These are phyloP conservation scores for Lomentospora prolificans DNA, from an alignment of 2,329 filamentous ascomycete species.

Conservation along the genomic window DNA sequence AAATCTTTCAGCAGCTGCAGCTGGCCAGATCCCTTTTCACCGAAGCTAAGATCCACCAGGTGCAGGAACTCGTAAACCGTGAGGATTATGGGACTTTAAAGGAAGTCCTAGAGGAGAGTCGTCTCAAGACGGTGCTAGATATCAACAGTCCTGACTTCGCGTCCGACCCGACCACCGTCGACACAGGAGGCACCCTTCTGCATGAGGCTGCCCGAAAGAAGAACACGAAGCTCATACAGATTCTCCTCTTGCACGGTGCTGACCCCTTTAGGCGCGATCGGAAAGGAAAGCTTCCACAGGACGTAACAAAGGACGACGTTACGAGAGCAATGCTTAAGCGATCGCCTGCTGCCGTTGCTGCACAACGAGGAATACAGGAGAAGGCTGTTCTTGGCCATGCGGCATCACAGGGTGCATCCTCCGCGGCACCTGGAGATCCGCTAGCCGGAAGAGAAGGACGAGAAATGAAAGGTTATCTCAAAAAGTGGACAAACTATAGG, in stretches of 20 bases:
- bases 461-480: constrained; percentile 97
- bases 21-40: constrained; percentile 82
- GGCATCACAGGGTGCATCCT: constrained; percentile 43
- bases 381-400: constrained; percentile 83
- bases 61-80: constrained; percentile 66
- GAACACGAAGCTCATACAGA: constrained; percentile 79
- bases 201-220: constrained; percentile 87
- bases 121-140: constrained; percentile 78
- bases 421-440: constrained; percentile 46
- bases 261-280: constrained; percentile 93
- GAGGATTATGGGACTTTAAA: constrained; percentile 72
- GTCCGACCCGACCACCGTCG: constrained; percentile 65
- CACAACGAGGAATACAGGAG: constrained; percentile 92
- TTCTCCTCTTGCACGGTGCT: constrained; percentile 84
- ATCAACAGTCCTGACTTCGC: constrained; percentile 87
- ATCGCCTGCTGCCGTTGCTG: constrained; percentile 87
- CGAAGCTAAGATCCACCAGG: constrained; percentile 72
- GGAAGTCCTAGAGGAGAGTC: constrained; percentile 70
- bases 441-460: constrained; percentile 74
- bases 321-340: constrained; percentile 84
- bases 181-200: constrained; percentile 81
- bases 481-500: constrained; percentile 99
- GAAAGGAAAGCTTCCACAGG: constrained; percentile 90
- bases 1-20: constrained; percentile 93
- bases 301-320: constrained; percentile 89